These are phyloP conservation scores for Ophiocordyceps polyrhachis-furcata DNA, from an alignment of 2,329 filamentous ascomycete genomes.

Conservation along the genomic window DNA sequence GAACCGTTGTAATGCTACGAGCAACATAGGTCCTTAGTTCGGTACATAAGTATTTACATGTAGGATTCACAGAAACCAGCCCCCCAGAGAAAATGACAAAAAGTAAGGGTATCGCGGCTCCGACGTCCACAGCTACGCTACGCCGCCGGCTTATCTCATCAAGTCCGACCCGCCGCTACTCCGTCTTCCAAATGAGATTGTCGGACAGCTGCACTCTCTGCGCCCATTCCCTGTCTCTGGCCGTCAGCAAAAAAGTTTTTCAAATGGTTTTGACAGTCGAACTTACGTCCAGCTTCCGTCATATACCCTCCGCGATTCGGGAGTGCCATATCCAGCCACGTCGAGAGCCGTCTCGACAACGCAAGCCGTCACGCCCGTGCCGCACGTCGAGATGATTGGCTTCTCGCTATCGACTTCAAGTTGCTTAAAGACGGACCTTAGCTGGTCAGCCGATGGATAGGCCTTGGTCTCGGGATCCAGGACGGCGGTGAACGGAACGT, in stretches of 20 bases:
- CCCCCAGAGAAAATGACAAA: not conserved
- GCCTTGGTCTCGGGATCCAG: conserved; percentile 72
- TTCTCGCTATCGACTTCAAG: conserved; percentile 63
- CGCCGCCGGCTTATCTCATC: not conserved
- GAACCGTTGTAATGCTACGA: not conserved
- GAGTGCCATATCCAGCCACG: conserved; percentile 54
- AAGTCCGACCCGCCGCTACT: conserved; percentile 7
- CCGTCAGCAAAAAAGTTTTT: conserved; percentile 9
- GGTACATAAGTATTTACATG: not conserved
- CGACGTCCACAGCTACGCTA: not conserved
- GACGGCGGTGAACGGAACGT: conserved; percentile 59
- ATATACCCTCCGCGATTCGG: conserved; percentile 57
- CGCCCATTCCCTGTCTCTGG: conserved; percentile 40
- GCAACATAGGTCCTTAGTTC: not conserved
- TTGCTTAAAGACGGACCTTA: conserved; percentile 58
- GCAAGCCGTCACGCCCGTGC: conserved; percentile 84
- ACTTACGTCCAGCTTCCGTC: conserved; percentile 97
- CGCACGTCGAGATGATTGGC: conserved; percentile 75
- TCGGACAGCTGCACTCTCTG: conserved; percentile 44
- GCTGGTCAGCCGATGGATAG: conserved; percentile 50
- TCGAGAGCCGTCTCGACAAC: conserved; percentile 75
- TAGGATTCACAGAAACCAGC: not conserved
- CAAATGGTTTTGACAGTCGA: not conserved
- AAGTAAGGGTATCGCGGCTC: not conserved
- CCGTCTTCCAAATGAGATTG: conserved; percentile 39